Evolutionary conservation across 345 rosid genomes (phyloP).

Genomic region (Triadica sebifera): DNA sequence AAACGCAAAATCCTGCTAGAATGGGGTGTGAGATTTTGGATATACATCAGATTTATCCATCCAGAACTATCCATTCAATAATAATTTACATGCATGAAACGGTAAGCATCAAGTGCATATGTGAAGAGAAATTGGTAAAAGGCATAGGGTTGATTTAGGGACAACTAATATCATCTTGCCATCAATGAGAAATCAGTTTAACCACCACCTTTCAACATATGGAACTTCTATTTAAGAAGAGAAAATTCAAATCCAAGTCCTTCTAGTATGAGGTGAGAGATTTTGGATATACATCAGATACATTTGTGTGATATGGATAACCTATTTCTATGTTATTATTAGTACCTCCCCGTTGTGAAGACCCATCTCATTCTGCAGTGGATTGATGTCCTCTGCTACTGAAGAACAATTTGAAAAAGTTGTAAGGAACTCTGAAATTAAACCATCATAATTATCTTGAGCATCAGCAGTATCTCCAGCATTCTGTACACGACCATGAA

Average conservation of each 20-base stretch:
- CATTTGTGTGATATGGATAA: background rate
- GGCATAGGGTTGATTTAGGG: background rate
- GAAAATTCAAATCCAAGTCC: background rate
- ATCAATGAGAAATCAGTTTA: background rate
- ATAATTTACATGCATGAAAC: background rate
- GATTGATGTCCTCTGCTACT: conserved; percentile 48
- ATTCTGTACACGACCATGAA: conserved; percentile 36
- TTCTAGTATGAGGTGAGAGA: background rate
- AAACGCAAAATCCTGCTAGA: too few species aligned
- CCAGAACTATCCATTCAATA: background rate
- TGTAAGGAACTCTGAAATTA: conserved; percentile 73
- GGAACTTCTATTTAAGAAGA: background rate
- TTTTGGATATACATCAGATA: background rate
- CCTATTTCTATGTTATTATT: conserved; percentile 11
- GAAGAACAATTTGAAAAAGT: conserved; percentile 55
- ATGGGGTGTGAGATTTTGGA: too few species aligned
- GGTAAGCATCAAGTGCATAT: background rate
- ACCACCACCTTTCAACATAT: background rate
- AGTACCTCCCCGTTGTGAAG: conserved; percentile 53
- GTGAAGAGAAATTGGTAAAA: background rate
- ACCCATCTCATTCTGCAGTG: conserved; percentile 35
- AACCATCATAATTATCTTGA: conserved; percentile 73
- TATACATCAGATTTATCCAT: too few species aligned
- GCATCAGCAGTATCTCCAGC: conserved; percentile 50
- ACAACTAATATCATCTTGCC: background rate